These are phyloP conservation scores for Pythium oligandrum DNA, from an alignment of 352 stramenopile species.

Conservation along the genomic window DNA sequence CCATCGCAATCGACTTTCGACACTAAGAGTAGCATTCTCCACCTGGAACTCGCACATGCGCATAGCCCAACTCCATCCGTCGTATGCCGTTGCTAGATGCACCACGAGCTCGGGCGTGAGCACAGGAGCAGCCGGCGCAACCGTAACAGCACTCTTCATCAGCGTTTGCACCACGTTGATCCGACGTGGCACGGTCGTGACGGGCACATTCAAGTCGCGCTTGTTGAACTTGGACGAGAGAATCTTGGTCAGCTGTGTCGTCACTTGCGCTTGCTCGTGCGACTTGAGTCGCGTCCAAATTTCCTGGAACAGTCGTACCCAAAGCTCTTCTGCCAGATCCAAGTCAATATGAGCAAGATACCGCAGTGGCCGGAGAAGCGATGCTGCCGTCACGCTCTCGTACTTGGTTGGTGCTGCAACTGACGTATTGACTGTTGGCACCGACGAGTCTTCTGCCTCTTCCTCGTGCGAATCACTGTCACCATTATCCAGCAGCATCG, in stretches of 20 bases:
- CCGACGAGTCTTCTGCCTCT: constrained; percentile 1
- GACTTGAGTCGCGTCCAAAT: constrained; percentile 42
- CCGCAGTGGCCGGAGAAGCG: constrained; percentile 53
- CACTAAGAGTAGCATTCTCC: constrained; percentile 54
- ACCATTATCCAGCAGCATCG: background rate
- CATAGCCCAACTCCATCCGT: constrained; percentile 69
- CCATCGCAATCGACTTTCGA: constrained; percentile 78
- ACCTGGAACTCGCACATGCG: constrained; percentile 83
- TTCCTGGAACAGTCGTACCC: constrained; percentile 69
- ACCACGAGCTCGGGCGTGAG: constrained; percentile 82
- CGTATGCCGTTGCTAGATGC: constrained; percentile 78
- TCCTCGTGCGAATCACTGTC: background rate
- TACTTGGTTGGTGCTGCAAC: constrained; percentile 26
- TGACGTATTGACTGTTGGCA: constrained; percentile 11
- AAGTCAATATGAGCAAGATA: constrained; percentile 77
- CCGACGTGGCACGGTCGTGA: constrained; percentile 39
- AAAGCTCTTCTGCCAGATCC: constrained; percentile 81
- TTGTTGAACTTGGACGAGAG: constrained; percentile 87
- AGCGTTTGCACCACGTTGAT: constrained; percentile 86
- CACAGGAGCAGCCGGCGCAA: constrained; percentile 49
- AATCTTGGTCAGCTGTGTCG: constrained; percentile 64
- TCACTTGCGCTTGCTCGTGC: constrained; percentile 51
- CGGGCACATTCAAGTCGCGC: constrained; percentile 72
- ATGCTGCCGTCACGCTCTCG: constrained; percentile 23
- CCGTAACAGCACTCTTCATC: constrained; percentile 66